These are phyloP conservation scores for Hypoxylon sp. DNA, from an alignment of 2,329 filamentous ascomycete species.

Conservation along the genomic window DNA sequence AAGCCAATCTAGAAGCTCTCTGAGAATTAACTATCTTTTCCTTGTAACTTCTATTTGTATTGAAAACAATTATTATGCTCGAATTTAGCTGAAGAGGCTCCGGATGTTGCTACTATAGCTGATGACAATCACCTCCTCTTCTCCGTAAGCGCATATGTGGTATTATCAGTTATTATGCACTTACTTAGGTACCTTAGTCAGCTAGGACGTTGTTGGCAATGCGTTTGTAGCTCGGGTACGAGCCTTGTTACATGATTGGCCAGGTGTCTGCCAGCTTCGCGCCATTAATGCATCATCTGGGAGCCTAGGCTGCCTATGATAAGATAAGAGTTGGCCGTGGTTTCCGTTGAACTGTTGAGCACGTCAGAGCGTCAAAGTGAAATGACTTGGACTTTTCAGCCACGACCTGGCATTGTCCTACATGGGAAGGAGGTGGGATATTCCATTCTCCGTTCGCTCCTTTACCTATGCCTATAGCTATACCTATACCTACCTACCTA, in stretches of 20 bases:
- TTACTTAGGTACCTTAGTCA: too few relatives aligned
- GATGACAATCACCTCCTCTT: neutral
- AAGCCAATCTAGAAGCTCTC: neutral
- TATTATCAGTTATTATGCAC: too few relatives aligned
- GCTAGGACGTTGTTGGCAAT: too few relatives aligned
- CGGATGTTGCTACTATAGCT: neutral
- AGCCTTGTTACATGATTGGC: constrained; percentile 13
- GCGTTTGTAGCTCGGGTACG: neutral
- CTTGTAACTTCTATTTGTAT: neutral
- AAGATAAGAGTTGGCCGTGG: constrained; percentile 32
- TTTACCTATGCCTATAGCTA: too few relatives aligned
- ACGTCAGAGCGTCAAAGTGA: constrained; percentile 25
- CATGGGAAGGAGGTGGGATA: constrained; percentile 21
- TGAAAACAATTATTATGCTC: neutral
- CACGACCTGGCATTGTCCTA: constrained; percentile 9
- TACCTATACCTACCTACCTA: too few relatives aligned
- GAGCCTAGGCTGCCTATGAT: constrained; percentile 13
- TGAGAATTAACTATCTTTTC: neutral
- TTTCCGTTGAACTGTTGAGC: constrained; percentile 20
- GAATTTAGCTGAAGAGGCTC: neutral
- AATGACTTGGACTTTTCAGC: constrained; percentile 21
- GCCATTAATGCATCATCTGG: constrained; percentile 13
- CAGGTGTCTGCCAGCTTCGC: neutral
- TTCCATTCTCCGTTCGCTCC: constrained; percentile 30
- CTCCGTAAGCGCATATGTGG: neutral